Conservation (phyloP, 352 stramenopile genomes). For the Pythium dissotocum region DNA sequence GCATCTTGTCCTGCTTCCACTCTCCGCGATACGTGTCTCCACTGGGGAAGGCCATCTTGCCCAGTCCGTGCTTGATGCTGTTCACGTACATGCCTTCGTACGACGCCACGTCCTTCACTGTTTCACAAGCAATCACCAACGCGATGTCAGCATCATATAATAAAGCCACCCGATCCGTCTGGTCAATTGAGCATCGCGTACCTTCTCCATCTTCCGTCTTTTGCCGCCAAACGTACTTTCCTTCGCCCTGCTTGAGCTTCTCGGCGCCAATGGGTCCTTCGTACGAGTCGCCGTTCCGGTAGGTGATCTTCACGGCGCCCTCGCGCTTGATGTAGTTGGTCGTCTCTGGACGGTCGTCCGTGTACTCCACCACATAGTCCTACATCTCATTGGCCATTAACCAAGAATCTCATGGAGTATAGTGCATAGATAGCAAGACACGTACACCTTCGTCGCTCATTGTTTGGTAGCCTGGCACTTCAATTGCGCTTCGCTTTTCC, state of each 20-base stretch:
- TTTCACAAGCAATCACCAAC: not conserved
- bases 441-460: conserved; percentile 60
- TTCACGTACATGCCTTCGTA: conserved; percentile 90
- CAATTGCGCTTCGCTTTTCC: not conserved
- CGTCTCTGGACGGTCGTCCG: conserved; percentile 86
- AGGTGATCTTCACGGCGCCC: conserved; percentile 87
- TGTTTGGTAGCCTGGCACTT: not conserved
- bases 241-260: conserved; percentile 80
- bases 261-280: conserved; percentile 83
- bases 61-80: conserved; percentile 80
- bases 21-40: conserved; percentile 90
- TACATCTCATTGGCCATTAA: conserved; percentile 16
- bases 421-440: not conserved
- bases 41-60: conserved; percentile 92
- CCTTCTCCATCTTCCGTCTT: conserved; percentile 65
- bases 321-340: conserved; percentile 82
- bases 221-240: conserved; percentile 89
- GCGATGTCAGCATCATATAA: not conserved
- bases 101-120: conserved; percentile 68
- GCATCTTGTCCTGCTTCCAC: conserved; percentile 83
- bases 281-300: conserved; percentile 90
- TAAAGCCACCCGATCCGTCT: conserved; percentile 21
- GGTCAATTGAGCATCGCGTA: not conserved
- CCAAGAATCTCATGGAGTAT: not conserved
- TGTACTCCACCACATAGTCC: conserved; percentile 84